Base-by-base conservation (phyloP, 176 grass and related monocot species). In the Canna indica region DNA sequence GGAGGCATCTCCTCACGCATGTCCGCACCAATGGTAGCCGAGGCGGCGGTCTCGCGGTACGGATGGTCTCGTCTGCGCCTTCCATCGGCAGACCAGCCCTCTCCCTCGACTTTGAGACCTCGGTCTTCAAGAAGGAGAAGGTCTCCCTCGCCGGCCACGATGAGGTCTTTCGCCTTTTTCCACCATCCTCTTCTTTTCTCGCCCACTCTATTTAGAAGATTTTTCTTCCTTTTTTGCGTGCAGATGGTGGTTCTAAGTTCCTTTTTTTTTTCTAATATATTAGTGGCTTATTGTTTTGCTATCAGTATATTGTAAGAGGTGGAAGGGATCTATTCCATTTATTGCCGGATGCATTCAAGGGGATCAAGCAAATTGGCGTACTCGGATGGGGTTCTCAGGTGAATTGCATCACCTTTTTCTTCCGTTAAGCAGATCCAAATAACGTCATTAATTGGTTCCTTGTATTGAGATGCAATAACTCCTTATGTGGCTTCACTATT, bases 321-420 rank as follows among this genome's bases (percentile, higher is more conserved):
- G 94, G 93, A 61, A 85, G 94, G 20, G 79, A 97, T 86, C 77
- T 97, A 35, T 97, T 97, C 75, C 80, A 79, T 52, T 83, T 92
- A 73, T 80, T 97, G 34, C 89, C 82, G 16, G 84, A 82, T 75
- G 86, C 89, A 4, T 97, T 93, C 79, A 92, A 90, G 75, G 94
- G 94, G 42, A 81, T 97, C 59, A 90, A 87, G 69, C 89, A 97
- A 73, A 90, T 97, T 58, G 89, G 94, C 4, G 94, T 90, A 14
- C 83, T 97, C 26, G 94, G 86, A 66, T 97, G 89, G 86, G 88
- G 94, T 33, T 92, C 94, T 27, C 89, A 97, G 86, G 89, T 97
- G 65, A 60, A 18, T 35, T 9, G 38, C 57, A 20, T 47, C 29
- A 45, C 0, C 24, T 8, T 75, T 47, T 4, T 38, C 17, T 27